These are phyloP conservation scores for Ceratocystis eucalypticola DNA, from an alignment of 2,329 filamentous ascomycete genomes.

Conservation along the genomic window DNA sequence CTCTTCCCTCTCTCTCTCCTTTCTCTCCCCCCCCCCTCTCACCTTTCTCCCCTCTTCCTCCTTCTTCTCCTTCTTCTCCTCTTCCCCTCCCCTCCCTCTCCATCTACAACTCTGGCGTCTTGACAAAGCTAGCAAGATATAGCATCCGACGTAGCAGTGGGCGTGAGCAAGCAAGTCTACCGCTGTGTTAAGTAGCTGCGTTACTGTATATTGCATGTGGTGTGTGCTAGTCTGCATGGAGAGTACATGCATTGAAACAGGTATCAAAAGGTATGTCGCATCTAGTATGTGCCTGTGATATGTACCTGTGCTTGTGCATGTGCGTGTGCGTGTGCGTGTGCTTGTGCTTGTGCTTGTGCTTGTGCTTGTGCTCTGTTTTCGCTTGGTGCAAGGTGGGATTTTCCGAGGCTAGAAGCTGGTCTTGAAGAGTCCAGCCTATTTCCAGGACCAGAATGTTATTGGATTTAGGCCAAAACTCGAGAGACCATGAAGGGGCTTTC, in stretches of 20 bases:
- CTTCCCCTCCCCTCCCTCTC: neutral
- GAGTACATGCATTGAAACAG: neutral
- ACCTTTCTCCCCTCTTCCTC: neutral
- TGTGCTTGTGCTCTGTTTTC: neutral
- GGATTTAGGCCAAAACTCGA: neutral
- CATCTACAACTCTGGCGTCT: neutral
- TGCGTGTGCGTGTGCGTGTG: neutral
- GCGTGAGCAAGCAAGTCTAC: neutral
- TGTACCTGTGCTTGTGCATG: neutral
- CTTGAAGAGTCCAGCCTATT: neutral
- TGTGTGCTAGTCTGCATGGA: neutral
- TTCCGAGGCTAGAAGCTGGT: neutral
- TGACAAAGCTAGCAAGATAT: neutral
- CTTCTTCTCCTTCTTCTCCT: neutral
- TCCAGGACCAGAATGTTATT: neutral
- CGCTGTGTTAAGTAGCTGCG: neutral
- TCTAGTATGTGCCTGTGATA: neutral
- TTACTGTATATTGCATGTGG: neutral
- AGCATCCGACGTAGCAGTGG: neutral
- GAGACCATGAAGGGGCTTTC: neutral
- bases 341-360: neutral
- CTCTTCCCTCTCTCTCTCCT: neutral
- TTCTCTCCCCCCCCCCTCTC: too few relatives aligned
- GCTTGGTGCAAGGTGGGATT: neutral
- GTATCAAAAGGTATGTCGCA: neutral